Percentiles rank a stretch among this genome's conserved stretches.
phyloP scores from a whole-genome alignment of 768 basidiomycete species.

The Trametes villosa region DNA sequence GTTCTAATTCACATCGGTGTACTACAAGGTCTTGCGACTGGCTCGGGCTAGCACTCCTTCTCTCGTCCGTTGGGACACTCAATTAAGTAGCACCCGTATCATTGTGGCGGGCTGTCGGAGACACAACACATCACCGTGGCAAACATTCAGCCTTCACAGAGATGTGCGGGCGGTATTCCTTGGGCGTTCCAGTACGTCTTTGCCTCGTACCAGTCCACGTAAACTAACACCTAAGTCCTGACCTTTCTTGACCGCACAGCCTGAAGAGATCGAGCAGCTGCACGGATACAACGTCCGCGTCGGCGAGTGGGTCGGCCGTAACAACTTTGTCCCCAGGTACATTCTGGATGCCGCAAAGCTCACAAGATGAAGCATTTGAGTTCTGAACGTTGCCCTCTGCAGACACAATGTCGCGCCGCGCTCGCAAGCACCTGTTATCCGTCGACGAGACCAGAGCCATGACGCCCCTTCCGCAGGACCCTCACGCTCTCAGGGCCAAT shows the following conservation, averaged over 20 bases:
- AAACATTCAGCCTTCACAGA: background rate
- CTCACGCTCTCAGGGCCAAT: background rate
- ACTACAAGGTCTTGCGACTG: too few species aligned
- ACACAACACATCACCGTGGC: too few species aligned
- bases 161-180: constrained; percentile 10
- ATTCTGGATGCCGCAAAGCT: background rate
- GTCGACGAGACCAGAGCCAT: constrained; percentile 45
- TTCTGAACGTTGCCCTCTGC: constrained; percentile 26
- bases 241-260: background rate
- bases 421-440: constrained; percentile 74
- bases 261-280: constrained; percentile 22
- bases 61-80: too few species aligned
- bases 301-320: constrained; percentile 25
- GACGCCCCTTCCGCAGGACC: constrained; percentile 6
- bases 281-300: constrained; percentile 27
- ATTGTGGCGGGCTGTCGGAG: too few species aligned
- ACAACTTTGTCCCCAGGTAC: constrained; percentile 26
- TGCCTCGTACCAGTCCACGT: too few species aligned
- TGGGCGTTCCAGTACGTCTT: constrained; percentile 2
- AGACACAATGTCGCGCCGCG: constrained; percentile 88
- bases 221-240: background rate
- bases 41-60: too few species aligned
- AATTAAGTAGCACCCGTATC: too few species aligned
- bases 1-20: too few species aligned
- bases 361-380: background rate